Evolutionary conservation across 2,329 filamentous ascomycete genomes (phyloP).

Genomic region (Byssothecium circinans): DNA sequence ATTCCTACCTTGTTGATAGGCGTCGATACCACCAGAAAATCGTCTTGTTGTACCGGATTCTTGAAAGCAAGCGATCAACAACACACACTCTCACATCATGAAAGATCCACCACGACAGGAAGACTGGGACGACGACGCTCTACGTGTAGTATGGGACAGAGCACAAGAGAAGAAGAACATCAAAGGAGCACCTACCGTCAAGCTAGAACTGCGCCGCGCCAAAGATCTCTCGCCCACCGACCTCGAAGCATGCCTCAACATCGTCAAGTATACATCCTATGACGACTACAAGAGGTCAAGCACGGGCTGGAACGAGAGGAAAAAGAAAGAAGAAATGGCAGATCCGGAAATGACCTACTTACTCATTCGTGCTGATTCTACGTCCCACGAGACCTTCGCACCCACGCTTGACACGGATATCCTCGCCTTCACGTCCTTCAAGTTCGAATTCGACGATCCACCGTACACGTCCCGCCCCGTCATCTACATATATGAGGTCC

Average conservation of each 20-base stretch:
- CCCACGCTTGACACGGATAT: constrained; percentile 9
- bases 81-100: background rate
- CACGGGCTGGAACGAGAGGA: constrained; percentile 62
- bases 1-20: too few species aligned
- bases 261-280: constrained; percentile 66
- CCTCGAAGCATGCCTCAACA: constrained; percentile 54
- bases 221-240: constrained; percentile 41
- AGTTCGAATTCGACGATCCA: constrained; percentile 67
- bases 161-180: constrained; percentile 1
- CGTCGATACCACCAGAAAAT: too few species aligned
- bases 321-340: constrained; percentile 69
- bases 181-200: constrained; percentile 11
- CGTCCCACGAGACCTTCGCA: constrained; percentile 1
- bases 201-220: constrained; percentile 26
- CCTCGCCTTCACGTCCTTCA: constrained; percentile 60
- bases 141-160: constrained; percentile 2
- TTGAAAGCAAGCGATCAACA: too few species aligned
- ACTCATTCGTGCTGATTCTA: constrained; percentile 44
- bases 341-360: constrained; percentile 69
- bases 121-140: constrained; percentile 4
- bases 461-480: constrained; percentile 54
- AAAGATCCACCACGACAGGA: background rate
- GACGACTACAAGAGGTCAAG: constrained; percentile 65
- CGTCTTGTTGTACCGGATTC: too few species aligned
- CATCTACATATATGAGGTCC: constrained; percentile 79